Base-by-base conservation (phyloP, 257 asterid species). In the Paraleonurus japonicus region DNA sequence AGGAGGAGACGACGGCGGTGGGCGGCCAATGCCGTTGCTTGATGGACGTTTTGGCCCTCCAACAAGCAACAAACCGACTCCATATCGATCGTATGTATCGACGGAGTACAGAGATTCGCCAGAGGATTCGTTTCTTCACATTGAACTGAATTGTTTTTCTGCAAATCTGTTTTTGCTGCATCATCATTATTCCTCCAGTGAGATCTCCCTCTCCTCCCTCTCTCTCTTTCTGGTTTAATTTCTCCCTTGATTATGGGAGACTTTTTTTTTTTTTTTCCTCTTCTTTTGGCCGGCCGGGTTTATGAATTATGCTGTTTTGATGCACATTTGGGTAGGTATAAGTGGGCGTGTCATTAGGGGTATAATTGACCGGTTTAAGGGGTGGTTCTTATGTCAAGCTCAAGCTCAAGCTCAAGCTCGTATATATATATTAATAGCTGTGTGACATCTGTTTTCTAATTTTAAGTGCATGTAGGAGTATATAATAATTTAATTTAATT, bases 51-150 rank as follows among this genome's bases (percentile, higher is more conserved):
- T 84, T 87, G 3, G 83, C 83, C 12, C 77, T 60, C 83, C 93
- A 87, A 64, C 96, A 89, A 69, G 88, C 87, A 4, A 79, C 74
- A 71, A 89, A 66, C 5, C 79, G 81, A 65, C 61, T 80, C 90
- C 90, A 83, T 13, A 87, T 8, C 8, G 90, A 79, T 54, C 81
- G 81, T 3, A 89, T 24, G 68, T 73, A 80, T 26, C 85, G 81
- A 43, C 83, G 87, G 32, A 87, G 76, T 1, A 75, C 66, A 0
- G 85, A 76, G 72, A 89, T 78, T 26, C 85, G 84, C 84, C 85
- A 81, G 59, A 87, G 82, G 72, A 89, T 23, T 50, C 75, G 75
- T 45, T 48, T 81, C 61, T 80, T 87, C 30, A 77, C 43, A 72
- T 75, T 81, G 57, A 81, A 65, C 61, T 72, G 82, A 37, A 73